A percentile compares a stretch with the other conserved stretches of the same genome.
Conservation (phyloP, 768 basidiomycete genomes). For the Psilocybe cyanescens region DNA sequence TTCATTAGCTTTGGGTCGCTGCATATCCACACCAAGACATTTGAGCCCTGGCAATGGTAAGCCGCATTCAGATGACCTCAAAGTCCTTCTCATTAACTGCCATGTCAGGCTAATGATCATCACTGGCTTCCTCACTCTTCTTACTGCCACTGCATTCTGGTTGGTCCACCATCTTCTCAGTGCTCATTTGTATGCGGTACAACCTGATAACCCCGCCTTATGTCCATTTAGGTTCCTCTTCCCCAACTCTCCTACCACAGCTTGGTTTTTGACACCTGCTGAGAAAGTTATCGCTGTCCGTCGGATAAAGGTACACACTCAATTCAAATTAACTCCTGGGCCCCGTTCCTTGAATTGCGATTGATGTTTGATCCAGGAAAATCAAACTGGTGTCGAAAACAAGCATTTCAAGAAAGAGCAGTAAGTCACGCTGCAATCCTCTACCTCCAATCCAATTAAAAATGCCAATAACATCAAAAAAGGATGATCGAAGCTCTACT, state of each 20-base stretch:
- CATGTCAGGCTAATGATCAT: conserved; percentile 66
- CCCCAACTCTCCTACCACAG: conserved; percentile 75
- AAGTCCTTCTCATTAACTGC: background rate
- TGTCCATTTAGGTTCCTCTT: conserved; percentile 56
- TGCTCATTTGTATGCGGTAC: background rate
- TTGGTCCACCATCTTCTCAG: conserved; percentile 25
- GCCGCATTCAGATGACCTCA: background rate
- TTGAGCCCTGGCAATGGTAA: conserved; percentile 81
- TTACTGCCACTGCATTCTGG: conserved; percentile 60
- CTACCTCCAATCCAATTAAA: background rate
- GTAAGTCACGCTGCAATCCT: conserved; percentile 41
- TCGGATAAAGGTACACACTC: conserved; percentile 56
- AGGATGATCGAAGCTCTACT: conserved; percentile 71
- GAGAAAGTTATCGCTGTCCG: conserved; percentile 67
- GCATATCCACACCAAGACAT: conserved; percentile 57
- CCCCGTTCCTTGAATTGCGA: background rate
- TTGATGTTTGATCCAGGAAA: conserved; percentile 43
- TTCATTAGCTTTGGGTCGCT: conserved; percentile 70
- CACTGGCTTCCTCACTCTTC: conserved; percentile 61
- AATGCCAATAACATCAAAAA: background rate
- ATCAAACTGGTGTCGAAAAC: conserved; percentile 84
- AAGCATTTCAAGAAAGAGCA: conserved; percentile 82
- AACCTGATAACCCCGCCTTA: background rate
- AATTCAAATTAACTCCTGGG: background rate
- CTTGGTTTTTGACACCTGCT: conserved; percentile 72